Conservation (phyloP, 2,329 filamentous ascomycete genomes). For the Keithomyces neogunnii region DNA sequence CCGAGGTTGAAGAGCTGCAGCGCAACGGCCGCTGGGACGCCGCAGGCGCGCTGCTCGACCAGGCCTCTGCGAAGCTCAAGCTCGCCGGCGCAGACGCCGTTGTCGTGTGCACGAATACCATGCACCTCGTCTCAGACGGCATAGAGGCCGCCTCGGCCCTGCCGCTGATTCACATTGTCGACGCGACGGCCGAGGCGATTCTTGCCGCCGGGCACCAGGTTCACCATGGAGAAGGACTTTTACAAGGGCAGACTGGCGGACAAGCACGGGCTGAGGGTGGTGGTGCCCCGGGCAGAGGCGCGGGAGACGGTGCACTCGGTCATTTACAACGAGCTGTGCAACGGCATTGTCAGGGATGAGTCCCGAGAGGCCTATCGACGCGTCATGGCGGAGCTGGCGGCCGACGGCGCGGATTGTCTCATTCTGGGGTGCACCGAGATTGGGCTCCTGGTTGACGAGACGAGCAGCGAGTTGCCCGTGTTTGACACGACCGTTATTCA, state of each 20-base stretch:
- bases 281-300: slow-evolving; percentile 7
- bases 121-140: slow-evolving; percentile 12
- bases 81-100: slow-evolving; percentile 15
- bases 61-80: slow-evolving; percentile 10
- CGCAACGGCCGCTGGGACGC: slow-evolving; percentile 11
- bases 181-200: slow-evolving; percentile 13
- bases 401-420: slow-evolving; percentile 12
- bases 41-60: slow-evolving; percentile 9
- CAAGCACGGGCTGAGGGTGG: slow-evolving; percentile 8
- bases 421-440: slow-evolving; percentile 19
- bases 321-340: slow-evolving; percentile 16
- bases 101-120: slow-evolving; percentile 17
- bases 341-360: slow-evolving; percentile 8
- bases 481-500: slow-evolving; percentile 18
- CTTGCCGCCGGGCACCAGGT: slow-evolving; percentile 13
- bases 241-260: slow-evolving; percentile 10
- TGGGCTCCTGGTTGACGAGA: slow-evolving; percentile 11
- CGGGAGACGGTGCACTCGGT: slow-evolving; percentile 10
- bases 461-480: slow-evolving; percentile 9
- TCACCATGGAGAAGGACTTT: slow-evolving; percentile 18
- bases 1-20: slow-evolving; percentile 13
- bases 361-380: slow-evolving; percentile 9
- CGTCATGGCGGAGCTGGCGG: slow-evolving; percentile 8
- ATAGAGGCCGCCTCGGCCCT: slow-evolving; percentile 9
- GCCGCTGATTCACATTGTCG: slow-evolving; percentile 17